phyloP scores from a whole-genome alignment of 2,329 filamentous ascomycete genomes.

The Talaromyces sp. region DNA sequence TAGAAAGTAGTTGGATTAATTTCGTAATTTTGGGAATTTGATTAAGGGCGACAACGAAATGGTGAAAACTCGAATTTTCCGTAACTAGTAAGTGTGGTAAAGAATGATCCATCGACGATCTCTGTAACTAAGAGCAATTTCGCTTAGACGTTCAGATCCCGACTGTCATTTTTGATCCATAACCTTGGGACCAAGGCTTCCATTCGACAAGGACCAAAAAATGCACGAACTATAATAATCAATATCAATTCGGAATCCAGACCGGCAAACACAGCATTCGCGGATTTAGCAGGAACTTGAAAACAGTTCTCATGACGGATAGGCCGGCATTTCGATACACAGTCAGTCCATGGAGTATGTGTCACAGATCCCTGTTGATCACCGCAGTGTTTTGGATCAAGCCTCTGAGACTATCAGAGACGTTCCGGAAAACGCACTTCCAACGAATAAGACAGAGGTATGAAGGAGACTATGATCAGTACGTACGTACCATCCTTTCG shows the following conservation, averaged over 20 bases:
- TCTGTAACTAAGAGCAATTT: not conserved
- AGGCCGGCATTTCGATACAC: not conserved
- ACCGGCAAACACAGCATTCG: not conserved
- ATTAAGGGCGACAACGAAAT: not conserved
- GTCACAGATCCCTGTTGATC: not conserved
- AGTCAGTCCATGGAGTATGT: not conserved
- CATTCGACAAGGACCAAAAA: not conserved
- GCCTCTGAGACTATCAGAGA: not conserved
- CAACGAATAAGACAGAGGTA: not conserved
- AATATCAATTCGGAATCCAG: not conserved
- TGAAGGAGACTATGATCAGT: not conserved
- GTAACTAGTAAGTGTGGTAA: no score
- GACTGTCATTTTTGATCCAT: not conserved
- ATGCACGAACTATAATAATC: not conserved
- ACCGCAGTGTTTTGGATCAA: not conserved
- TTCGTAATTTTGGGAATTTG: not conserved
- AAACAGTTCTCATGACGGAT: not conserved
- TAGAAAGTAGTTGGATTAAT: no score
- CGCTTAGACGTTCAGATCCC: not conserved
- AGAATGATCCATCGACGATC: no score
- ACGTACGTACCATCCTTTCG: not conserved
- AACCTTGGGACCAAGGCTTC: not conserved
- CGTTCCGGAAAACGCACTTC: not conserved
- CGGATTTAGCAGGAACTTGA: not conserved
- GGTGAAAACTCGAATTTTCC: no score